Base-by-base conservation (phyloP, 768 basidiomycete species). In the Mrakia gelida region DNA sequence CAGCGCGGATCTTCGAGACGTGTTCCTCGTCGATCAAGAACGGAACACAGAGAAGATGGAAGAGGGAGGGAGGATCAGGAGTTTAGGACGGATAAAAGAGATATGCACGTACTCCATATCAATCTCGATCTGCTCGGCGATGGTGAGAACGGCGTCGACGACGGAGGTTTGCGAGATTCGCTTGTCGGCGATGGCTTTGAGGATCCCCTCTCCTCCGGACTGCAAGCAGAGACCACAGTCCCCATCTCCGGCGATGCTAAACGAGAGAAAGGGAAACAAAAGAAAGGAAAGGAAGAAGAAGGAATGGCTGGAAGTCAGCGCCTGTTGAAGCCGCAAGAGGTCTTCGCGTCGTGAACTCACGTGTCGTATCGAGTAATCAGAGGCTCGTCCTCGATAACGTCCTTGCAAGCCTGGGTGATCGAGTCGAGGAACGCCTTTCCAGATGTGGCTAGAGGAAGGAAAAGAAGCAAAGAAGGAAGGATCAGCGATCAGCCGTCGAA, bases 351-450 rank as follows among this genome's bases (percentile, higher is more conserved):
- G 38, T 38, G 16, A 38, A 65, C 59, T 59, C 59, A 59, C 59
- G 88, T 91, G 83, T 99, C 96, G 90, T 93, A 92, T 30, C 88
- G 85, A 18, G 95, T 98, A 79, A 99, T 94, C 80, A 95, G 94
- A 1, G 92, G 89, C 83, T 98, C 95, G 10, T 91, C 91, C 11
- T 85, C 85, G 78, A 94, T 88, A 79, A 98, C 85, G 1, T 89
- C 89, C 30, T 88, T 82, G 80, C 90, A 91, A 0, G 91, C 91
- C 30, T 86, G 85, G 80, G 86, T 85, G 41, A 95, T 85, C n/a
- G 88, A 88, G 2, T 82, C 82, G 62, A 87, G 84, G 83, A 94
- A 92, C 7, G 80, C 10, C 32, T 63, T 49, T 26, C 38, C 32
- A 21, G 56, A 34, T 30, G 34, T 73, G 2, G 71, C 28, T 34